phyloP scores from a whole-genome alignment of 2,329 filamentous ascomycete species.

The Aspergillus pseudoviridinutans region DNA sequence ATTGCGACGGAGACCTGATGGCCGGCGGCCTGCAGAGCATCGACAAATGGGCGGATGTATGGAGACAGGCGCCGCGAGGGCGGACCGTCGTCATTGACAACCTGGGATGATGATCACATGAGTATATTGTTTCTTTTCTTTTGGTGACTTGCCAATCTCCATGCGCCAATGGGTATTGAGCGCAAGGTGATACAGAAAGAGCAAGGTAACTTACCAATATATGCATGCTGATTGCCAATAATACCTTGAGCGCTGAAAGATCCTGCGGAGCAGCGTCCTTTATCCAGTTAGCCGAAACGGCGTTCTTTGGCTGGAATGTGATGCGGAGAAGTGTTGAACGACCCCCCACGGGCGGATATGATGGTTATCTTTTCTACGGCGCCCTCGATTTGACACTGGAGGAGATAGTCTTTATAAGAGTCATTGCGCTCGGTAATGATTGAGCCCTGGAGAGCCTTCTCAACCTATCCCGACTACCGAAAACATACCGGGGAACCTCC shows the following conservation, averaged over 20 bases:
- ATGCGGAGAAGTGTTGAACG: background rate
- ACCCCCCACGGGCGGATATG: background rate
- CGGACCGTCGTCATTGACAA: conserved; percentile 69
- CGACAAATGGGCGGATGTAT: conserved; percentile 68
- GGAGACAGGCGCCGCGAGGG: conserved; percentile 68
- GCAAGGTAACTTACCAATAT: conserved; percentile 40
- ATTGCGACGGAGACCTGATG: conserved; percentile 84
- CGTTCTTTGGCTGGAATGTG: background rate
- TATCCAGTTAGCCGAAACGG: background rate
- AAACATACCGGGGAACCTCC: conserved; percentile 17
- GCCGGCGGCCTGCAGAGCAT: conserved; percentile 64
- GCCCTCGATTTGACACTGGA: background rate
- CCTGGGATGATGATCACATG: conserved; percentile 18
- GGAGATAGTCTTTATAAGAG: conserved; percentile 17
- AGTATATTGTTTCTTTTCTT: conserved; percentile 3
- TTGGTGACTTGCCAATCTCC: background rate
- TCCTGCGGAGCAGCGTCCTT: background rate
- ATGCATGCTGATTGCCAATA: conserved; percentile 35
- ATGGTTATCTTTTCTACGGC: background rate
- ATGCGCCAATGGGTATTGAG: background rate
- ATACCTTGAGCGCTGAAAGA: conserved; percentile 3
- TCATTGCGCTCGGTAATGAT: conserved; percentile 12
- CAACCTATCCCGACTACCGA: conserved; percentile 14
- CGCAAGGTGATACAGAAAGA: conserved; percentile 7
- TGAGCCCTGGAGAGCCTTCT: conserved; percentile 13